These are phyloP conservation scores for Litchi chinensis DNA, from an alignment of 345 rosid genomes.

Conservation along the genomic window DNA sequence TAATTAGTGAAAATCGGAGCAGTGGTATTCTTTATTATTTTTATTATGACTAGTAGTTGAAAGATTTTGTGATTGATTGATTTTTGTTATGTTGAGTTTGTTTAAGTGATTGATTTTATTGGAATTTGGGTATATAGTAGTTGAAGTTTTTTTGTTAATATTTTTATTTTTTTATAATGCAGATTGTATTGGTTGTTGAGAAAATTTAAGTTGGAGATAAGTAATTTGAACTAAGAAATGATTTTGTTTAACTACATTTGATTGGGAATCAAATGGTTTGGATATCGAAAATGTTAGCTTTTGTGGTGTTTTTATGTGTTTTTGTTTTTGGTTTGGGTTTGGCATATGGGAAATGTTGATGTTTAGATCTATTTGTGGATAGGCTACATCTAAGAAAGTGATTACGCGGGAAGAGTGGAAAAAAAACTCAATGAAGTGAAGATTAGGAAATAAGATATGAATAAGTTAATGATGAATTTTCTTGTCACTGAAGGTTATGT, in stretches of 20 bases:
- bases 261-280: not conserved
- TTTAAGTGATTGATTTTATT: not conserved
- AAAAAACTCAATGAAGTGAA: constrained; percentile 84
- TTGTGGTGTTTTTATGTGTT: not conserved
- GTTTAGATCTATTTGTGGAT: constrained; percentile 4
- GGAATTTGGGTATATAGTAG: not conserved
- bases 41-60: not conserved
- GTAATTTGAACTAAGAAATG: not conserved
- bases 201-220: not conserved
- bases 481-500: constrained; percentile 97
- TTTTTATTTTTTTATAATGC: not conserved
- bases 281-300: not conserved
- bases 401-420: constrained; percentile 87
- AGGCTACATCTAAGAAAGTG: constrained; percentile 75
- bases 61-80: not conserved
- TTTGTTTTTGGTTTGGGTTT: not conserved
- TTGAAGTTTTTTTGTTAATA: not conserved
- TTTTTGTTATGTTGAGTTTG: not conserved
- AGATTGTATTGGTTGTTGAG: not conserved
- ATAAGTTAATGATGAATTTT: too few species aligned
- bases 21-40: constrained; percentile 40
- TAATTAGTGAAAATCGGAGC: constrained; percentile 58
- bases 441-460: constrained; percentile 95
- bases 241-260: not conserved
- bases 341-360: not conserved